Base-by-base conservation (phyloP, 768 basidiomycete species). In the Amanita rubescens region DNA sequence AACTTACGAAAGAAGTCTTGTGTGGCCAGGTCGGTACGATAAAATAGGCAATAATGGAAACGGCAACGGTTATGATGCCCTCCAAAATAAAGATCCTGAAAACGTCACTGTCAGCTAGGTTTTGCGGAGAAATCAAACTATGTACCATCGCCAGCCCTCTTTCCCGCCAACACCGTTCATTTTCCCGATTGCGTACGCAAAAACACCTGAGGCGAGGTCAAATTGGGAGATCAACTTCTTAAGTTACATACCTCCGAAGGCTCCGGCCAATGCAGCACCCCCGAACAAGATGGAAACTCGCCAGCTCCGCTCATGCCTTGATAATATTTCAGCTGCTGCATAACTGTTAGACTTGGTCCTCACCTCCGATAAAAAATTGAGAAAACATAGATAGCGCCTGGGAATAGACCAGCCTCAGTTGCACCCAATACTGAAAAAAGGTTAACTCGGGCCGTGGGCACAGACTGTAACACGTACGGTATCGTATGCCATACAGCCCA, bases 251-350 rank as follows among this genome's bases (percentile, higher is more conserved):
- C 80, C 78, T 57, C 81, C 81, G 56, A 85, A 84, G 1, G 83
- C 82, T 24, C 84, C 82, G 6, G 82, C 79, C 19, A 84, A 67
- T 5, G 80, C 78, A 4, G 81, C 75, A 46, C 78, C 83, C 27
- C 80, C 78, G 55, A 84, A 82, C 32, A 85, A 81, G 37, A 85
- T 70, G 0, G 80, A 78, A 5, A 84, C 79, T 47, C 84, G 73
- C 72, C 76, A 78, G 56, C 79, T 78, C 1, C 81, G 76, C 60
- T 84, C 77, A 33, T 71, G 73, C 38, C 84, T 81, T 50, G 14
- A 37, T n/a, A 22, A 10, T n/a, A 1, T 5, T 30, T 51, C 38
- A 51, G 17, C 38, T 17, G 12, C 25, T n/a, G 19, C 15, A 22
- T 2, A 19, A 19, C 12, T 14, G 14, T 22, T 15, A 11, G 45